A percentile compares a stretch with the other conserved stretches of the same genome.
phyloP scores from a whole-genome alignment of 768 basidiomycete genomes.

The Sistotremastrum suecicum region DNA sequence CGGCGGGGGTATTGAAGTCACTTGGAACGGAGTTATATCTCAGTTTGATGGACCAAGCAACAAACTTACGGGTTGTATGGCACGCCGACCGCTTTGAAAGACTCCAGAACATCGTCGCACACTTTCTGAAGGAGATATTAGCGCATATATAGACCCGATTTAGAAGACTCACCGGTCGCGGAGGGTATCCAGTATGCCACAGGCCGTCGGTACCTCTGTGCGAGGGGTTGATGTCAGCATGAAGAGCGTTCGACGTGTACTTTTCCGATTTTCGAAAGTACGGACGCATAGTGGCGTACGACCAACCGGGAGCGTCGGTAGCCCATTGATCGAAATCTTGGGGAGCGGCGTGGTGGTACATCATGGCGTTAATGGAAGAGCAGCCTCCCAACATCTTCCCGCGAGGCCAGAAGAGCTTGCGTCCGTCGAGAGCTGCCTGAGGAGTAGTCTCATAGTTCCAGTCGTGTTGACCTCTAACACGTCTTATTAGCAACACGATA shows the following conservation, averaged over 20 bases:
- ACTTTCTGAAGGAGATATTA: no score
- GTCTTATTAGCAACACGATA: background rate
- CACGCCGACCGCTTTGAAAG: no score
- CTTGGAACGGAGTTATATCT: no score
- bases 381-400: constrained; percentile 16
- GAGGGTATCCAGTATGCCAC: no score
- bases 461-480: background rate
- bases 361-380: constrained; percentile 5
- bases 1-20: constrained; percentile 43
- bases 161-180: no score
- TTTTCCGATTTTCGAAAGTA: constrained; percentile 60
- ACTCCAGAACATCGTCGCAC: no score
- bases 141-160: no score
- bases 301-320: background rate
- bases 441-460: constrained; percentile 2
- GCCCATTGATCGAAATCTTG: constrained; percentile 61
- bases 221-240: constrained; percentile 32
- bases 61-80: no score
- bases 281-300: no score
- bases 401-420: background rate
- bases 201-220: constrained; percentile 40
- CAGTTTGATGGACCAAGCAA: no score
- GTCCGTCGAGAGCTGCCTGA: background rate
- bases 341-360: constrained; percentile 23
- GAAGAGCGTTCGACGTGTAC: constrained; percentile 34